A percentile compares a stretch with the other conserved stretches of the same genome.
Conservation (phyloP, 2,329 filamentous ascomycete species). For the Hymenoscyphus fructigenus region DNA sequence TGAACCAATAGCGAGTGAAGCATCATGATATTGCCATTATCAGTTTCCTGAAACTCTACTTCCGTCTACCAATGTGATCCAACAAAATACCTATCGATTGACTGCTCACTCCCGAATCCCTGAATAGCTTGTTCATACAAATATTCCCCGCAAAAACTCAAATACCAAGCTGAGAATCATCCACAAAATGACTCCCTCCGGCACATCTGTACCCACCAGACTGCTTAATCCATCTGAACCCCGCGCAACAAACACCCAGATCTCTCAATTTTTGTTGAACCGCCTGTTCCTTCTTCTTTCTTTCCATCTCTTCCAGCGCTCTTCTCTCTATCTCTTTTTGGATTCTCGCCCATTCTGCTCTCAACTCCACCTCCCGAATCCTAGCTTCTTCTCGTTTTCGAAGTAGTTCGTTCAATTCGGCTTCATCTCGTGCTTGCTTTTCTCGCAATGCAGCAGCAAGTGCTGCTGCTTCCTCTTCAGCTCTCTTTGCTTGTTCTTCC, state of each 20-base stretch:
- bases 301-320: slow-evolving; percentile 42
- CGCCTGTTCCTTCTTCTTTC: slow-evolving; percentile 41
- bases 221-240: slow-evolving; percentile 63
- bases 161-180: slow-evolving; percentile 38
- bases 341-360: slow-evolving; percentile 30
- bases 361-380: slow-evolving; percentile 33
- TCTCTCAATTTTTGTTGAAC: slow-evolving; percentile 48
- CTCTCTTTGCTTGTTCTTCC: slow-evolving; percentile 17
- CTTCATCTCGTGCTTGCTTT: slow-evolving; percentile 9
- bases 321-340: slow-evolving; percentile 40
- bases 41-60: too few relatives aligned
- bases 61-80: too few relatives aligned
- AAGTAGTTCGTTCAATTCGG: slow-evolving; percentile 26
- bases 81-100: neutral
- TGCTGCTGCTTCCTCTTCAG: slow-evolving; percentile 16
- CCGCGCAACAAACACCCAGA: slow-evolving; percentile 56
- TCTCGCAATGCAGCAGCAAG: slow-evolving; percentile 7
- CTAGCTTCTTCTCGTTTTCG: slow-evolving; percentile 32
- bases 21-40: too few relatives aligned
- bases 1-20: too few relatives aligned
- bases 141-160: neutral
- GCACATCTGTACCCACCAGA: slow-evolving; percentile 59
- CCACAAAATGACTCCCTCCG: slow-evolving; percentile 58
- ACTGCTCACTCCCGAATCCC: neutral
- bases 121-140: neutral